phyloP scores from a whole-genome alignment of 306 rosid genomes.

The Quercus engelmannii region DNA sequence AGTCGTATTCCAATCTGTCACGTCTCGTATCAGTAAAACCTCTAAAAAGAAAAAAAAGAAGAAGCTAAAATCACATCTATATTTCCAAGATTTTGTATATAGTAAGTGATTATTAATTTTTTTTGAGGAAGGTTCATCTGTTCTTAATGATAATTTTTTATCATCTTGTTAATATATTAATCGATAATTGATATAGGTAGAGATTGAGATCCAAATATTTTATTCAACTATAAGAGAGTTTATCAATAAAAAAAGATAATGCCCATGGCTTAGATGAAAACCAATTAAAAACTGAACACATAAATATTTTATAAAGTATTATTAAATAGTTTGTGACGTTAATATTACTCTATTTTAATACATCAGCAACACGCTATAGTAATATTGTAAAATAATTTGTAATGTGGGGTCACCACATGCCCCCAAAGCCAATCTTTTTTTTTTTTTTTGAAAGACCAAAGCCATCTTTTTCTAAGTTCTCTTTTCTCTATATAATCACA shows the following conservation, averaged over 20 bases:
- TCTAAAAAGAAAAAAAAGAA: too few relatives aligned
- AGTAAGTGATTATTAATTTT: too few relatives aligned
- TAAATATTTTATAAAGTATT: too few relatives aligned
- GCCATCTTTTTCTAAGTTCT: not conserved
- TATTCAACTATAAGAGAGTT: accelerated
- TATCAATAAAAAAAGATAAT: too few relatives aligned
- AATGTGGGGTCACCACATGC: slow-evolving; percentile 30
- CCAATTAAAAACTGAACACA: accelerated
- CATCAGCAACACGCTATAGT: accelerated
- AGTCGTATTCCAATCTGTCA: slow-evolving; percentile 42
- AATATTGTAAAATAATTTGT: too few relatives aligned
- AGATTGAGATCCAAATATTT: accelerated
- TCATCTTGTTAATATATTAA: accelerated
- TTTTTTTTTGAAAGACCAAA: not conserved
- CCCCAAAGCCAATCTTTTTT: not conserved
- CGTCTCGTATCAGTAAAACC: not conserved
- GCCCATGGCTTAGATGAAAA: accelerated
- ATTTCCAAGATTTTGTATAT: too few relatives aligned
- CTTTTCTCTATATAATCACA: slow-evolving; percentile 42
- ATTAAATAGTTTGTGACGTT: accelerated
- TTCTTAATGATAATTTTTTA: accelerated
- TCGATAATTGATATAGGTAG: accelerated
- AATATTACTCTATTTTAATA: accelerated
- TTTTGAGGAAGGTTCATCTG: too few relatives aligned
- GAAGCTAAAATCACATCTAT: too few relatives aligned